Evolutionary conservation across 345 rosid genomes (phyloP).

Genomic region (Bretschneidera sinensis): DNA sequence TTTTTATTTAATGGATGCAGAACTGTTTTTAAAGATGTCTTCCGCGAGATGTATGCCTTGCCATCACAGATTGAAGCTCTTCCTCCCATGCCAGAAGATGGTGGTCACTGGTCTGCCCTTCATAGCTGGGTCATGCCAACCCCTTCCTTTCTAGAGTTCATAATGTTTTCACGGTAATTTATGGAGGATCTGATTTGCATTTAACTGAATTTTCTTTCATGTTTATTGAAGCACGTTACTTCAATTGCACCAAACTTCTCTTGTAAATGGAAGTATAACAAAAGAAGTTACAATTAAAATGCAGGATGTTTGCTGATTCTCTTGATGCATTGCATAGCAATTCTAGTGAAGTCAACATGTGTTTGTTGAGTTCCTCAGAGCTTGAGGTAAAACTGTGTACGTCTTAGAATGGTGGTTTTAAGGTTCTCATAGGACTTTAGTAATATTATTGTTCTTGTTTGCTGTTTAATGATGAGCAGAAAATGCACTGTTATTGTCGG

Average conservation of each 20-base stretch:
- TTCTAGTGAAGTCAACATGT: conserved; percentile 31
- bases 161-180: conserved; percentile 80
- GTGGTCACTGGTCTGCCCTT: conserved; percentile 83
- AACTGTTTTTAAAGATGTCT: conserved; percentile 66
- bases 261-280: background rate
- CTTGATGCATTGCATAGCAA: conserved; percentile 66
- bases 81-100: conserved; percentile 96
- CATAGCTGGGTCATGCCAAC: conserved; percentile 99
- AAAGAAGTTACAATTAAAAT: conserved; percentile 1
- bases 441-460: background rate
- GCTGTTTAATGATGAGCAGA: conserved; percentile 40
- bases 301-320: conserved; percentile 94
- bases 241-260: background rate
- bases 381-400: conserved; percentile 53
- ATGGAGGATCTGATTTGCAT: background rate
- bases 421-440: conserved; percentile 1
- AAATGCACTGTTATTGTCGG: conserved; percentile 87
- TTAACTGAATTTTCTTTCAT: conserved; percentile 5
- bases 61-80: conserved; percentile 71
- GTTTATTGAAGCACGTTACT: background rate
- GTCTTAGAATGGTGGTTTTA: background rate
- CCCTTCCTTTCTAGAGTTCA: conserved; percentile 82
- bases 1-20: conserved; percentile 39
- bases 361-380: conserved; percentile 59
- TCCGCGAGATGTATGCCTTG: conserved; percentile 70